A percentile compares a stretch with the other conserved stretches of the same genome.
These are phyloP conservation scores for Alternaria sp. DNA, from an alignment of 2,329 filamentous ascomycete genomes.

Conservation along the genomic window DNA sequence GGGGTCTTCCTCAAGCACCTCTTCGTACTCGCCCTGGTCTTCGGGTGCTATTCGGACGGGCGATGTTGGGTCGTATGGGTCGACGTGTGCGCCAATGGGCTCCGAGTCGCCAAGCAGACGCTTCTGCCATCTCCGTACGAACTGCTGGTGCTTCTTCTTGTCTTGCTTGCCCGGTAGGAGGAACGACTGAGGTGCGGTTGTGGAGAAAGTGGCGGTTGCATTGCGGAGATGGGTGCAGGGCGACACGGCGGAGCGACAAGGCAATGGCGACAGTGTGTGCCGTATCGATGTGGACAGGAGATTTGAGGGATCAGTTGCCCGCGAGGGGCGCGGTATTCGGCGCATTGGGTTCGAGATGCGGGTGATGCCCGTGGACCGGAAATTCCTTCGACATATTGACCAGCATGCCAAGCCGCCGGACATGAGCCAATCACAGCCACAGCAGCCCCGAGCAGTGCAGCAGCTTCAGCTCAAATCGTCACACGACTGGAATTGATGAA, in stretches of 20 bases:
- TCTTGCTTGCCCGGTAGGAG: slow-evolving; percentile 42
- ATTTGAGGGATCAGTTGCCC: slow-evolving; percentile 43
- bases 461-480: background rate
- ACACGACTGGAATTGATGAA: background rate
- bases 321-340: slow-evolving; percentile 47
- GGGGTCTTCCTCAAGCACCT: slow-evolving; percentile 37
- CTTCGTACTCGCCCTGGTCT: slow-evolving; percentile 46
- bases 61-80: slow-evolving; percentile 48
- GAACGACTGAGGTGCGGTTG: slow-evolving; percentile 34
- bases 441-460: slow-evolving; percentile 20
- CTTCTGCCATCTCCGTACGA: slow-evolving; percentile 48
- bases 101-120: slow-evolving; percentile 47
- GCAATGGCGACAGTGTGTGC: slow-evolving; percentile 23
- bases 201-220: slow-evolving; percentile 42
- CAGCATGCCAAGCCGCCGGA: slow-evolving; percentile 27
- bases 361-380: slow-evolving; percentile 23
- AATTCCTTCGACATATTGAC: slow-evolving; percentile 17
- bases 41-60: slow-evolving; percentile 48
- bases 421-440: slow-evolving; percentile 30
- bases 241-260: slow-evolving; percentile 18
- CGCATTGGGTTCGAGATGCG: slow-evolving; percentile 44
- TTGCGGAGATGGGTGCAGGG: slow-evolving; percentile 20
- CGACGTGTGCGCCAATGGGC: slow-evolving; percentile 49
- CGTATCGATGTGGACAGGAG: slow-evolving; percentile 23
- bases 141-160: slow-evolving; percentile 48